Conservation (phyloP, 805 yeast genomes). For the Hanseniaspora nectarophila region DNA sequence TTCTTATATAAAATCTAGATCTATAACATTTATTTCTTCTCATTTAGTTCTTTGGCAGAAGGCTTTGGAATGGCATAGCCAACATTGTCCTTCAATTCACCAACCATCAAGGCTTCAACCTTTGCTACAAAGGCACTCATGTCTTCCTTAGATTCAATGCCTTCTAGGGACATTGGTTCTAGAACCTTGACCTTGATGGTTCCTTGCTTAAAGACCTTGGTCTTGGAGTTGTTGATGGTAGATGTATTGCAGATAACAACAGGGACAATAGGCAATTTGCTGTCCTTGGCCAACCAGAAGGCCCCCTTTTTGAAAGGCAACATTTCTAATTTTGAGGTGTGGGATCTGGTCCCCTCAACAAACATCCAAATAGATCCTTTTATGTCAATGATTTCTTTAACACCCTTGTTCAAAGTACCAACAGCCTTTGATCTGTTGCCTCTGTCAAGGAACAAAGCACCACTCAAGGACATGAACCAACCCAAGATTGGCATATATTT, state of each 20-base stretch:
- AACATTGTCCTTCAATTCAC: conserved; percentile 26
- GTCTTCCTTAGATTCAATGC: conserved; percentile 52
- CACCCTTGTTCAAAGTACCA: conserved; percentile 58
- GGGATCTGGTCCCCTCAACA: conserved; percentile 96
- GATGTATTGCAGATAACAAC: conserved; percentile 79
- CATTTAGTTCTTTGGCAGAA: conserved; percentile 25
- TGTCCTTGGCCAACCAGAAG: conserved; percentile 91
- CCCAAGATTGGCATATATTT: conserved; percentile 83
- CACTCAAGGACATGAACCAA: conserved; percentile 89
- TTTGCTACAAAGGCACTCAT: conserved; percentile 47
- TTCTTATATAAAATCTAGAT: too few species aligned
- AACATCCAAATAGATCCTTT: conserved; percentile 76
- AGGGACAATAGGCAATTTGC: conserved; percentile 80
- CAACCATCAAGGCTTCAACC: conserved; percentile 49
- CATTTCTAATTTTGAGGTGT: conserved; percentile 50
- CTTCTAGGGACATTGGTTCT: conserved; percentile 65
- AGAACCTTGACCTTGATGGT: conserved; percentile 66
- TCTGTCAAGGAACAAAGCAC: conserved; percentile 85
- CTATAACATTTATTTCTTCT: too few species aligned
- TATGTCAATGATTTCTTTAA: conserved; percentile 44
- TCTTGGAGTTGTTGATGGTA: conserved; percentile 48
- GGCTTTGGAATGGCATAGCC: conserved; percentile 31
- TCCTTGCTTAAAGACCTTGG: conserved; percentile 62
- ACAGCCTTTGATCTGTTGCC: conserved; percentile 63
- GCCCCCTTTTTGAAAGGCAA: conserved; percentile 95